Base-by-base conservation (phyloP, 78 protist species). In the Chrysochromulina parva region DNA sequence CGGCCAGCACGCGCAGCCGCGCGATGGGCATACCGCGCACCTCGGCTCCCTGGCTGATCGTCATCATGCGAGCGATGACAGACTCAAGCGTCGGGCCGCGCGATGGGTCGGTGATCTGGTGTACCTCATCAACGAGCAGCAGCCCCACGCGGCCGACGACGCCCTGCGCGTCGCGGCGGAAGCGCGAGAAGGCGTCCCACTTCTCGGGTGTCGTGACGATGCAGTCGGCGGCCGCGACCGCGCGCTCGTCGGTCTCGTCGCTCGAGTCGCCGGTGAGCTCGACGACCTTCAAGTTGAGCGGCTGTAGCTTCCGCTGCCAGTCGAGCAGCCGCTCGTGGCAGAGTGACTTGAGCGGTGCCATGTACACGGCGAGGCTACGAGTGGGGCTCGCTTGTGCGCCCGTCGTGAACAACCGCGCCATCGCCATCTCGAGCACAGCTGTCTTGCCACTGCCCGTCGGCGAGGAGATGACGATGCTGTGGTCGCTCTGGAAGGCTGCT, bases 131-230 rank as follows among this genome's bases (percentile, higher is more conserved):
- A 57, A 99, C 76, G 94, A 98, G 96, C 38, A 98, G 80, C 86
- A 99, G 96, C 59, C 90, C 47, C 28, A 96, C 94, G 9, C 88
- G 93, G 47, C 88, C 88, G 57, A 69, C 22, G 48, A 78, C 62
- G 1, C 57, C 9, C 11, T 78, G 84, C n/a, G 66, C 80, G n/a
- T 3, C 38, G 28, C 74, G n/a, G 50, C 52, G 71, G 54, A 91
- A 59, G 14, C 60, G 53, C 57, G 85, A 38, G 89, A 24, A 55
- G 2, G n/a, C 98, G 89, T 99, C 99, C 99, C 99, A 99, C 81
- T 99, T 99, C 94, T 99, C 99, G 22, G 99, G 99, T 26, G 99
- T 99, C 0, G 98, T 96, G 2, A 99, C 98, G 17, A 99, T 93
- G 95, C 99, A 28, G 71, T 57, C 60, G 11, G 80, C 76, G 9